Conservation (phyloP, 1,139 yeast species). For the Kodamaea sp. region DNA sequence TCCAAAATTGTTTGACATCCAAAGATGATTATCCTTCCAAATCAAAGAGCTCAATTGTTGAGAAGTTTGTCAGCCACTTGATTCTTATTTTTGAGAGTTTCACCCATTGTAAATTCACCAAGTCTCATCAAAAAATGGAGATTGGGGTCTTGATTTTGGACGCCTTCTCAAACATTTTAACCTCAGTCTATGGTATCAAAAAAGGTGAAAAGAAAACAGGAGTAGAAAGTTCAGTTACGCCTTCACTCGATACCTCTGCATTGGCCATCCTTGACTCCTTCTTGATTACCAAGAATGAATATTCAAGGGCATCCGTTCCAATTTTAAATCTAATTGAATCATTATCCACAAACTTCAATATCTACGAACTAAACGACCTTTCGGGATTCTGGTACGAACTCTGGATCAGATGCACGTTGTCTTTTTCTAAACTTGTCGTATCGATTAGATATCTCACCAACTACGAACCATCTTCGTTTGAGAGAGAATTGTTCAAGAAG, state of each 20-base stretch:
- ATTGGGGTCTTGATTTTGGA: constrained; percentile 61
- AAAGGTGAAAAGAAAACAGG: constrained; percentile 11
- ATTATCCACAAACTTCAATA: constrained; percentile 37
- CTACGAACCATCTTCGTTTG: constrained; percentile 62
- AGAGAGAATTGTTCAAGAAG: constrained; percentile 55
- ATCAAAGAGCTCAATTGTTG: constrained; percentile 56
- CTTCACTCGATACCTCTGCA: constrained; percentile 42
- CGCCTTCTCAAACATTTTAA: constrained; percentile 57
- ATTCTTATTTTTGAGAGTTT: constrained; percentile 74
- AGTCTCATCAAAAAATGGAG: constrained; percentile 58
- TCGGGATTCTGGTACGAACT: constrained; percentile 42
- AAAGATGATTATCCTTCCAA: constrained; percentile 39
- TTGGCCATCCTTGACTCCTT: constrained; percentile 55
- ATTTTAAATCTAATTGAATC: constrained; percentile 53
- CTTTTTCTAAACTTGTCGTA: constrained; percentile 47
- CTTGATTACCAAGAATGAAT: constrained; percentile 52
- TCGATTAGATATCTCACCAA: constrained; percentile 55
- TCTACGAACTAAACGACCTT: constrained; percentile 45
- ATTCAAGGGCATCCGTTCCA: constrained; percentile 58
- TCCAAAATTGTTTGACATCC: constrained; percentile 51
- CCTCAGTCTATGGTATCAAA: constrained; percentile 57
- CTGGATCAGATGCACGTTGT: constrained; percentile 46
- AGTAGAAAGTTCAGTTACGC: constrained; percentile 3
- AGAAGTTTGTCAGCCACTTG: constrained; percentile 57
- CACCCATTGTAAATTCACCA: constrained; percentile 64